These are phyloP conservation scores for Pseudogymnoascus sp. DNA, from an alignment of 2,329 filamentous ascomycete genomes.

Conservation along the genomic window DNA sequence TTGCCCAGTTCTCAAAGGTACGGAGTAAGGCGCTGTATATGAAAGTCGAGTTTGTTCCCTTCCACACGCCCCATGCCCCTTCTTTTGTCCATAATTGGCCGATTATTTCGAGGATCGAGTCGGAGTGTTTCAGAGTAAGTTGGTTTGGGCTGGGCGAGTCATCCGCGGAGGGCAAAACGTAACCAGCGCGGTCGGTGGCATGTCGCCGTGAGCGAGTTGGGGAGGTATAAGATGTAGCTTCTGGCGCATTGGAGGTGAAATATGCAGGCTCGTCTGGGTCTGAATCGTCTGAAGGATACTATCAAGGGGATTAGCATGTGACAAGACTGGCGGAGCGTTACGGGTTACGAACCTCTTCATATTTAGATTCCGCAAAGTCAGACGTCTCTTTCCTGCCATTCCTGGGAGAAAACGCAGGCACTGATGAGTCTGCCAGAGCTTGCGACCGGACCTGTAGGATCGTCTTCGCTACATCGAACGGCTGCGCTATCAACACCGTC, in stretches of 20 bases:
- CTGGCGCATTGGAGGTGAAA: slow-evolving; percentile 57
- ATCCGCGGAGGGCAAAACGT: slow-evolving; percentile 28
- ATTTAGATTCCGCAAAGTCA: slow-evolving; percentile 19
- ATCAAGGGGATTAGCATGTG: slow-evolving; percentile 6
- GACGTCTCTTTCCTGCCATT: slow-evolving; percentile 16
- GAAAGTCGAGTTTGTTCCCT: slow-evolving; percentile 85
- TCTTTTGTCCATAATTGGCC: slow-evolving; percentile 83
- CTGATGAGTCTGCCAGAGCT: slow-evolving; percentile 23
- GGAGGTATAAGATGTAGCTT: slow-evolving; percentile 31
- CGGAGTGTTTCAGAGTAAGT: slow-evolving; percentile 62
- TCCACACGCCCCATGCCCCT: slow-evolving; percentile 88
- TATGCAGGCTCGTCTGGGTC: slow-evolving; percentile 75
- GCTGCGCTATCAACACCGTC: slow-evolving; percentile 80
- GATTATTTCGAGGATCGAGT: slow-evolving; percentile 79
- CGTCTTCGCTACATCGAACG: slow-evolving; percentile 94
- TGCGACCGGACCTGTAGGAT: slow-evolving; percentile 69
- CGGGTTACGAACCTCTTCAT: slow-evolving; percentile 19
- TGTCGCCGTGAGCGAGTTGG: slow-evolving; percentile 31
- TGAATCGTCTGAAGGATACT: slow-evolving; percentile 53
- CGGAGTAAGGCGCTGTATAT: slow-evolving; percentile 81
- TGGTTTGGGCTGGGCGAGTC: slow-evolving; percentile 46
- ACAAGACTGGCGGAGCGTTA: background rate
- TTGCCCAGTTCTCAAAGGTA: slow-evolving; percentile 83
- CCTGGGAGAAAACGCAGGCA: slow-evolving; percentile 14
- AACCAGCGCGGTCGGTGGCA: slow-evolving; percentile 21